phyloP scores from a whole-genome alignment of 78 protist species.

The Dictyostelium intermedium region DNA sequence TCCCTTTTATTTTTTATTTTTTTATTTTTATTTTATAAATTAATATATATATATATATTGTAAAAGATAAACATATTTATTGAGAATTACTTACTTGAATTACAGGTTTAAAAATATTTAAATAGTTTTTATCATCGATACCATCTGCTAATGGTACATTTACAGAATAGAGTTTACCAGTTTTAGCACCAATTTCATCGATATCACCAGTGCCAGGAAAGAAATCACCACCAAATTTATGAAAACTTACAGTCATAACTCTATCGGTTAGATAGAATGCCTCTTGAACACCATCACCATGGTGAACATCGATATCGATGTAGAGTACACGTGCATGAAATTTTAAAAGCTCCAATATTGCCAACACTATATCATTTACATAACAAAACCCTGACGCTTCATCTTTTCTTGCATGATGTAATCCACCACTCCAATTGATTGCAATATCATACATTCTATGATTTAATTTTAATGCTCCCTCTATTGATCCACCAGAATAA shows the following conservation, averaged over 20 bases:
- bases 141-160: conserved; percentile 99
- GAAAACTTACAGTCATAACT: conserved; percentile 98
- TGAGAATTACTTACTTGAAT: conserved; percentile 13
- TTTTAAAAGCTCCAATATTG: conserved; percentile 96
- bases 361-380: conserved; percentile 98
- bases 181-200: conserved; percentile 93
- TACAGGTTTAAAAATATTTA: conserved; percentile 92
- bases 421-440: conserved; percentile 99
- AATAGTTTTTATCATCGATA: conserved; percentile 95
- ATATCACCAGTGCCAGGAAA: conserved; percentile 99
- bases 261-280: conserved; percentile 97
- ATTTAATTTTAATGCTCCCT: conserved; percentile 94
- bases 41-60: background rate
- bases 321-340: conserved; percentile 96
- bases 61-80: background rate
- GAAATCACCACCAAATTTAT: conserved; percentile 95
- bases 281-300: conserved; percentile 92
- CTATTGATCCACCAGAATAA: conserved; percentile 98
- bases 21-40: background rate
- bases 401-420: conserved; percentile 99
- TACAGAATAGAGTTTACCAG: conserved; percentile 93
- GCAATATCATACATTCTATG: conserved; percentile 92
- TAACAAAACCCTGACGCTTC: conserved; percentile 99
- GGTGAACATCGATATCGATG: conserved; percentile 99
- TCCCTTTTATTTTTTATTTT: background rate